Evolutionary conservation across 2,329 filamentous ascomycete species (phyloP), one percentile per base, ranked within the genome.

Genomic region (Cladorrhinum sp.): DNA sequence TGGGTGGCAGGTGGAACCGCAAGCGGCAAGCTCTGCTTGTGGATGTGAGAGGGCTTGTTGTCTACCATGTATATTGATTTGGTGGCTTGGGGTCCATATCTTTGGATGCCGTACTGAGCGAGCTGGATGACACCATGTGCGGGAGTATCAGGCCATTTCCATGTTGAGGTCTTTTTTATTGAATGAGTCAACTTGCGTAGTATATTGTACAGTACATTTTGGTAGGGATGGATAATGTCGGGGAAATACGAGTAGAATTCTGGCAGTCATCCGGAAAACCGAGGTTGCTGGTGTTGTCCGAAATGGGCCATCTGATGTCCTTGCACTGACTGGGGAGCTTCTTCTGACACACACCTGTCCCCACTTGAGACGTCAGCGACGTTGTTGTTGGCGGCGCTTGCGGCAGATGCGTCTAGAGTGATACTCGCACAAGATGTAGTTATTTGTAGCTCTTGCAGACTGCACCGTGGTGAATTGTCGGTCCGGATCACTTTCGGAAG

Each of bases 1-100:
- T 99, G 95, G 95, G 88, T 99, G 36, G 93, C 90, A 0, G 94
- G 90, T 1, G 95, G 92, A 0, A 98, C 90, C 0, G 92, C 90
- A 0, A 96, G 91, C 71, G 95, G 95, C 1, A 98, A 98, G 76
- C 75, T 98, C 24, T 96, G 90, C 73, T 76, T 99, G 36, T 99
- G 94, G 92, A 89, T 89, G 82, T 96, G 73, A 76, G n/a, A 2
- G 42, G 12, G 33, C 12, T 16, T 5, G 16, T 2, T 46, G 16
- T 14, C 3, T 46, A 14, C 10, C 36, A 42, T n/a, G n/a, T n/a
- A 10, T 21, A 4, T 21, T 4, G 16, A 14, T 18, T 20, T 46
- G 42, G 36, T 42, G 36, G 4, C 6, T n/a, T n/a, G 3, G 16
- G 36, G 36, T 14, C 16, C 10, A 42, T 42, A 7, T 14, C 3